phyloP scores from a whole-genome alignment of 106 monocot genomes.

The Dioscorea dumetorum region DNA sequence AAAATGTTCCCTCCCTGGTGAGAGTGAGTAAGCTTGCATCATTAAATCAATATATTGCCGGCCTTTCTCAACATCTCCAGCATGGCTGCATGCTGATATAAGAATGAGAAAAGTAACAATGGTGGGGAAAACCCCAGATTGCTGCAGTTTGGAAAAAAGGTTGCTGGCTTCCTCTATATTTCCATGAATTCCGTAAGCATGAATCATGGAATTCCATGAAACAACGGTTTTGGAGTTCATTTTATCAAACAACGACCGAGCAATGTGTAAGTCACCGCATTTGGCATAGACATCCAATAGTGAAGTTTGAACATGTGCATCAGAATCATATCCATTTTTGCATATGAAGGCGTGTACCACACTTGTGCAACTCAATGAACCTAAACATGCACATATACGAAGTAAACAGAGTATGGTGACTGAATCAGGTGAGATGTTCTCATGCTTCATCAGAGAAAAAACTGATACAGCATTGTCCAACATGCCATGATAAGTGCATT shows the following conservation, averaged over 20 bases:
- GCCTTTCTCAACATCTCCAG: conserved; percentile 35
- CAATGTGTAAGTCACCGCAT: conserved; percentile 35
- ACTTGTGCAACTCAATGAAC: conserved; percentile 14
- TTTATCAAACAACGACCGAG: conserved; percentile 28
- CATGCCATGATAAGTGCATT: conserved; percentile 20
- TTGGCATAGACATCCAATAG: conserved; percentile 41
- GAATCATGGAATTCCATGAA: conserved; percentile 47
- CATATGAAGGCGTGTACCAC: conserved; percentile 22
- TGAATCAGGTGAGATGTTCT: conserved; percentile 20
- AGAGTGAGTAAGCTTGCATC: conserved; percentile 15
- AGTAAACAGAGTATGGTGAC: conserved; percentile 38
- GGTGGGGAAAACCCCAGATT: conserved; percentile 19
- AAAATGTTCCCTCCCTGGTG: conserved; percentile 25
- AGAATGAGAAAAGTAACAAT: conserved; percentile 39
- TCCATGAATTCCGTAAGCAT: conserved; percentile 47
- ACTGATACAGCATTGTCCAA: conserved; percentile 17
- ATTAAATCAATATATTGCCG: conserved; percentile 26
- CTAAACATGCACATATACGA: conserved; percentile 12
- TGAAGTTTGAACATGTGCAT: conserved; percentile 31
- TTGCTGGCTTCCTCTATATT: conserved; percentile 16
- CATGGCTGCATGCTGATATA: conserved; percentile 48
- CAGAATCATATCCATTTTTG: conserved; percentile 28
- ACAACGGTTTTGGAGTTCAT: conserved; percentile 25
- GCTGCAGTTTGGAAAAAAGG: conserved; percentile 40
- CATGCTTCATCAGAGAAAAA: conserved; percentile 34